These are phyloP conservation scores for Candida corydali DNA, from an alignment of 805 yeast genomes.

Conservation along the genomic window DNA sequence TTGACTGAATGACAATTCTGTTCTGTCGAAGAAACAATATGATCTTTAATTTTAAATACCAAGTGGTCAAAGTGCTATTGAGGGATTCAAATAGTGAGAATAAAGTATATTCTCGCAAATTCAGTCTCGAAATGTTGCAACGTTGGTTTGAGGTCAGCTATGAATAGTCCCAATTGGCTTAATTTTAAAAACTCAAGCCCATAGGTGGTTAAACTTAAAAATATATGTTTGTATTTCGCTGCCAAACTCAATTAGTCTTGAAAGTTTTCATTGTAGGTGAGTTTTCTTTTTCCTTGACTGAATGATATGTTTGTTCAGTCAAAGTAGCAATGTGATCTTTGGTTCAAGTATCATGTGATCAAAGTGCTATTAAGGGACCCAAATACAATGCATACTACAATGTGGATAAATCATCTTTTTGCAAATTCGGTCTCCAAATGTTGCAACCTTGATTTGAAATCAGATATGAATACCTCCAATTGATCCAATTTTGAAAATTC, in stretches of 20 bases:
- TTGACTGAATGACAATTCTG: conserved; percentile 26
- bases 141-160: neutral
- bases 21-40: conserved; percentile 45
- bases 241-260: too few relatives aligned
- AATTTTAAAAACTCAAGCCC: too few relatives aligned
- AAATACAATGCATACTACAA: neutral
- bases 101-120: conserved; percentile 27
- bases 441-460: conserved; percentile 35
- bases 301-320: conserved; percentile 32
- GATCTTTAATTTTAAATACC: conserved; percentile 57
- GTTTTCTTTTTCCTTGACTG: conserved; percentile 30
- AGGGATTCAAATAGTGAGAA: conserved; percentile 56
- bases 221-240: conserved; percentile 34
- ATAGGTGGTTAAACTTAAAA: too few relatives aligned
- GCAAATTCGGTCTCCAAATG: conserved; percentile 25
- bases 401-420: neutral
- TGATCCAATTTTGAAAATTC: conserved; percentile 53
- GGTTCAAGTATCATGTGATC: too few relatives aligned
- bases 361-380: neutral
- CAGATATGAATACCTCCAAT: conserved; percentile 36
- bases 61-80: conserved; percentile 61
- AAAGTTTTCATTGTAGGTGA: conserved; percentile 1
- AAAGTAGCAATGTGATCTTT: conserved; percentile 49
- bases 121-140: neutral
- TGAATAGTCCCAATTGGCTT: neutral